phyloP scores from a whole-genome alignment of 805 yeast species.

The Candida sonorensis region DNA sequence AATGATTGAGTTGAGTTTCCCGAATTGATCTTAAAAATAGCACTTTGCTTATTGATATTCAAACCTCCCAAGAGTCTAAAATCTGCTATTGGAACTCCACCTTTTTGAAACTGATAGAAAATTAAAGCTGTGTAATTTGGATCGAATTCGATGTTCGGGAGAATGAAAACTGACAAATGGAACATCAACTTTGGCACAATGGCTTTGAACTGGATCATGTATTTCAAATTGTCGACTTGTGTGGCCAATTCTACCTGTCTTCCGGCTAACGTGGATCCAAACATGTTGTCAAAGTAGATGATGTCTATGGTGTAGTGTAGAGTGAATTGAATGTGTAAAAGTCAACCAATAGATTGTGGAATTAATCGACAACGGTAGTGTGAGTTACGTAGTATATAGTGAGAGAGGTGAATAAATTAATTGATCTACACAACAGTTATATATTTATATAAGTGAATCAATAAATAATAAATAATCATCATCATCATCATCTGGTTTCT shows the following conservation, averaged over 20 bases:
- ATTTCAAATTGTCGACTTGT: conserved; percentile 65
- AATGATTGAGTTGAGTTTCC: conserved; percentile 20
- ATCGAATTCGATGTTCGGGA: conserved; percentile 76
- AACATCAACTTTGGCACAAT: conserved; percentile 52
- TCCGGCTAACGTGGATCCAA: conserved; percentile 28
- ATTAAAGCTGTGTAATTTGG: conserved; percentile 73
- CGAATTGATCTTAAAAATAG: conserved; percentile 73
- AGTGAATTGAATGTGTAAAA: too few relatives aligned
- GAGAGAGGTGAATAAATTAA: too few relatives aligned
- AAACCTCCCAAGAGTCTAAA: conserved; percentile 64
- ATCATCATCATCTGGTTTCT: too few relatives aligned
- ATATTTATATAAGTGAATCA: too few relatives aligned
- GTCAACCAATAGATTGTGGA: too few relatives aligned
- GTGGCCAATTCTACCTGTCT: conserved; percentile 39
- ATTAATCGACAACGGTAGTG: too few relatives aligned
- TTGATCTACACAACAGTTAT: too few relatives aligned
- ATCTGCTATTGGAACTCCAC: conserved; percentile 31
- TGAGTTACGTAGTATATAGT: too few relatives aligned
- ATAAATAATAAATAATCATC: too few relatives aligned
- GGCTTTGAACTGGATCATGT: conserved; percentile 53
- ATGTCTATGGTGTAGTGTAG: too few relatives aligned
- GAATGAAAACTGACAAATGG: conserved; percentile 75
- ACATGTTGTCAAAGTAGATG: conserved; percentile 13
- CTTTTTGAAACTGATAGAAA: conserved; percentile 74
- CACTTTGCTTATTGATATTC: conserved; percentile 70